phyloP scores from a whole-genome alignment of 2,329 filamentous ascomycete species.

The Hymenoscyphus albidus region DNA sequence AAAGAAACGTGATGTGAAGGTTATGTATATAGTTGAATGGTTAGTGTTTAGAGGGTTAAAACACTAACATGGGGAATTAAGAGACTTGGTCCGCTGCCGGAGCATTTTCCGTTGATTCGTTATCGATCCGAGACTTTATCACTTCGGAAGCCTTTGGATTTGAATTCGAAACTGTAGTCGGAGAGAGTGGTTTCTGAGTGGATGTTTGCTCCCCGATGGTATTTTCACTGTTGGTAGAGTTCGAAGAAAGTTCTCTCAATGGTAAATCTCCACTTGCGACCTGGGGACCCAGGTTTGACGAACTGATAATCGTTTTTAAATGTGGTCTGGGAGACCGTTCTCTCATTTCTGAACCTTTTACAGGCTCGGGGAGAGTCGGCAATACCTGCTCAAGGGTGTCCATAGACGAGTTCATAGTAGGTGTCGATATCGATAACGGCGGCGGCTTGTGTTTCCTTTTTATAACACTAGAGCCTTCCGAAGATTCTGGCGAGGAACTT shows the following conservation, averaged over 20 bases:
- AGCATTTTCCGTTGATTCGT: not conserved
- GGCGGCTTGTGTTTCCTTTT: slow-evolving; percentile 27
- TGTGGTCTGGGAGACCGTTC: slow-evolving; percentile 21
- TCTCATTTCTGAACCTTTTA: slow-evolving; percentile 19
- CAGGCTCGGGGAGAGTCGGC: slow-evolving; percentile 10
- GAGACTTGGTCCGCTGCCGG: not conserved
- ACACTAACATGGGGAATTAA: not conserved
- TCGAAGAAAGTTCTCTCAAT: slow-evolving; percentile 19
- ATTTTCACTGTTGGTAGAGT: slow-evolving; percentile 19
- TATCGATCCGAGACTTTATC: not conserved
- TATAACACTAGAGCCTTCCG: slow-evolving; percentile 20
- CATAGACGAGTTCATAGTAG: slow-evolving; percentile 13
- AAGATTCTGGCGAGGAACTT: slow-evolving; percentile 24
- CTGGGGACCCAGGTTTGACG: slow-evolving; percentile 21
- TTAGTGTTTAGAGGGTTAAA: not conserved
- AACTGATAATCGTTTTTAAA: slow-evolving; percentile 27
- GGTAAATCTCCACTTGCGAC: slow-evolving; percentile 11
- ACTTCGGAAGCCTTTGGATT: not conserved
- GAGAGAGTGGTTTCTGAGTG: not conserved
- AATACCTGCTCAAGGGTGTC: slow-evolving; percentile 29
- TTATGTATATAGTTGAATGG: not conserved
- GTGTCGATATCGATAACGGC: slow-evolving; percentile 25
- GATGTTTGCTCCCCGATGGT: slow-evolving; percentile 19
- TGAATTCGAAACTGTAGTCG: not conserved
- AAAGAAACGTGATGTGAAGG: not conserved